Conservation (phyloP, 2,329 filamentous ascomycete genomes). For the Grosmannia clavigera region DNA sequence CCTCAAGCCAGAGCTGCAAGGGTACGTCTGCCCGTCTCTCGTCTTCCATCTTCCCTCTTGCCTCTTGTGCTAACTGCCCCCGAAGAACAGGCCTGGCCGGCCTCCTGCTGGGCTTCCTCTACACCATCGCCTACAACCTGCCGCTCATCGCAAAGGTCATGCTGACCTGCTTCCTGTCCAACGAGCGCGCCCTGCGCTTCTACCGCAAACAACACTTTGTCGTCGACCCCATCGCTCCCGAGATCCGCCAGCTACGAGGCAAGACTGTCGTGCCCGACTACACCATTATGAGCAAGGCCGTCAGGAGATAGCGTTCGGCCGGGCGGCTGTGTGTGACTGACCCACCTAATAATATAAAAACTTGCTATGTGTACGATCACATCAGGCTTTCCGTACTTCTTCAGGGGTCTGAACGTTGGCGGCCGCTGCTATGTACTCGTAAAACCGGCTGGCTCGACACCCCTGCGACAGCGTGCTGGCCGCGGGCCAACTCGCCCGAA, state of each 20-base stretch:
- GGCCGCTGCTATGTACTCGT: no score
- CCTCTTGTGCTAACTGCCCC: not conserved
- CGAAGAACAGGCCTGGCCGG: slow-evolving; percentile 50
- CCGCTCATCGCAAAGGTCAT: slow-evolving; percentile 52
- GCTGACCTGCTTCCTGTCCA: slow-evolving; percentile 60
- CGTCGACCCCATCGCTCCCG: slow-evolving; percentile 42
- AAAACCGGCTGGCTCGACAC: no score
- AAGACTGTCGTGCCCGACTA: slow-evolving; percentile 44
- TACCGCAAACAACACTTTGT: slow-evolving; percentile 49
- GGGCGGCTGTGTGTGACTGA: no score
- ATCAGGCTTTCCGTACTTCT: no score
- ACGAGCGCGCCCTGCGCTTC: slow-evolving; percentile 42
- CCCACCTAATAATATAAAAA: no score
- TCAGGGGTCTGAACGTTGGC: no score
- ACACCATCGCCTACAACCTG: slow-evolving; percentile 39
- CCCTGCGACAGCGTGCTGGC: no score
- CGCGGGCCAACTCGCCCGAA: no score
- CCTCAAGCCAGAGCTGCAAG: slow-evolving; percentile 41
- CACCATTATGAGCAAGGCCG: slow-evolving; percentile 42
- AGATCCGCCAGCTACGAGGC: slow-evolving; percentile 39
- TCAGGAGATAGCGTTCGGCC: not conserved
- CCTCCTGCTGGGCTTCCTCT: slow-evolving; percentile 44
- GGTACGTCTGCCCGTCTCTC: slow-evolving; percentile 24
- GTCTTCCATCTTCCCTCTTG: not conserved
- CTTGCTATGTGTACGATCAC: no score